These are phyloP conservation scores for Alternaria brassicae DNA, from an alignment of 2,329 filamentous ascomycete species.

Conservation along the genomic window DNA sequence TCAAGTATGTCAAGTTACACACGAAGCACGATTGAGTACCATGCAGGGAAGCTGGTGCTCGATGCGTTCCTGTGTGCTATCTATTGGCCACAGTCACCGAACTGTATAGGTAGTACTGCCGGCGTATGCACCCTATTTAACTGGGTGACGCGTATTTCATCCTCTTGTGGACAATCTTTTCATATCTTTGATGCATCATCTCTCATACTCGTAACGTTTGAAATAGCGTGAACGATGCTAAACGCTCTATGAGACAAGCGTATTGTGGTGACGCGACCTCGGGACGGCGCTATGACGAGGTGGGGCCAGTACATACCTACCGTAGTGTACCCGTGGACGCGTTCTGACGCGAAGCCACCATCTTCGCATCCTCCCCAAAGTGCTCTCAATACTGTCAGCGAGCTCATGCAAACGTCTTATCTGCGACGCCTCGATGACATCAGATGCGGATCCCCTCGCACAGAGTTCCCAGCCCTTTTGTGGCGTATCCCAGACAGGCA, in stretches of 20 bases:
- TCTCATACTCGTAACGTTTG: not conserved
- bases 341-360: not conserved
- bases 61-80: not conserved
- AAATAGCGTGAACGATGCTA: not conserved
- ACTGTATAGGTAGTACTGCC: not conserved
- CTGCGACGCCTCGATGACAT: not conserved
- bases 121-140: not conserved
- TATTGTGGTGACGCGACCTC: not conserved
- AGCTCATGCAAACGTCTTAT: not conserved
- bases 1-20: slow-evolving; percentile 45
- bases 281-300: not conserved
- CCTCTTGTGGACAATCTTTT: not conserved
- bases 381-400: not conserved
- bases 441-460: not conserved
- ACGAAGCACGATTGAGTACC: slow-evolving; percentile 28
- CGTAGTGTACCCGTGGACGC: not conserved
- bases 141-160: not conserved
- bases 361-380: not conserved
- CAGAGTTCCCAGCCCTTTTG: not conserved
- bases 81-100: not conserved
- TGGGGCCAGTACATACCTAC: not conserved
- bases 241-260: too few species aligned
- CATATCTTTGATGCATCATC: not conserved
- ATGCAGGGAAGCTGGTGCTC: not conserved
- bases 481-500: not conserved